Evolutionary conservation across 2,329 filamentous ascomycete species (phyloP).

Genomic region (Beauveria sp.): DNA sequence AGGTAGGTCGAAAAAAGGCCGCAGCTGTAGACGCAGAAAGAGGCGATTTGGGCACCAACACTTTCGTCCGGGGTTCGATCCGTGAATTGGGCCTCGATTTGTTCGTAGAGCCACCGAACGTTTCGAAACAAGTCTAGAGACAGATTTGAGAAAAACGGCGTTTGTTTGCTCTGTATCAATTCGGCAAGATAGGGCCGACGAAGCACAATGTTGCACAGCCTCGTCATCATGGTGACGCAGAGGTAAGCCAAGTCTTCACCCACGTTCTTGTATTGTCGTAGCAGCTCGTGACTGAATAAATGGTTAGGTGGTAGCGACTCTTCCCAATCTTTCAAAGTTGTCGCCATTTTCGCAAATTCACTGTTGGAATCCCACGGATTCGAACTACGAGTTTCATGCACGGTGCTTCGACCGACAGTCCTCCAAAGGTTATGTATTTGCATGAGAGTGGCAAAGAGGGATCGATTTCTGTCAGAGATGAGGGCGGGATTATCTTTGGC

Average conservation of each 20-base stretch:
- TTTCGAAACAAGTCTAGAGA: conserved; percentile 41
- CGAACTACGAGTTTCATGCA: conserved; percentile 35
- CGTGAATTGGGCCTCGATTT: conserved; percentile 44
- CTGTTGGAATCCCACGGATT: conserved; percentile 40
- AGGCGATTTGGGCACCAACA: conserved; percentile 46
- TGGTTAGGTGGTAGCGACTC: conserved; percentile 38
- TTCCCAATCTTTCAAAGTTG: conserved; percentile 41
- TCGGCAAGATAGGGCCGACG: conserved; percentile 46
- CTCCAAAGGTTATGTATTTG: conserved; percentile 50
- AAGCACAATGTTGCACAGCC: conserved; percentile 49
- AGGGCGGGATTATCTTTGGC: conserved; percentile 39
- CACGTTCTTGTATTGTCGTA: conserved; percentile 40
- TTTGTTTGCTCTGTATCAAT: conserved; percentile 35
- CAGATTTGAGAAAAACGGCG: conserved; percentile 36
- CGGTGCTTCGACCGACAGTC: conserved; percentile 39
- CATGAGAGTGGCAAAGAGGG: conserved; percentile 48
- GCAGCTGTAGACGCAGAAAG: conserved; percentile 49
- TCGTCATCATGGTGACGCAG: conserved; percentile 46
- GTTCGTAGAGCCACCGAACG: conserved; percentile 39
- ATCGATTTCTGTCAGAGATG: conserved; percentile 35
- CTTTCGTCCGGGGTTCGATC: conserved; percentile 38
- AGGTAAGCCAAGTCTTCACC: conserved; percentile 46
- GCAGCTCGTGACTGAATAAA: conserved; percentile 34
- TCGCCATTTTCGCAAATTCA: conserved; percentile 38
- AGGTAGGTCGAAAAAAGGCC: conserved; percentile 45